Percentiles rank a stretch among this genome's conserved stretches.
These are phyloP conservation scores for Leonotis leonurus DNA, from an alignment of 257 asterid genomes.

Conservation along the genomic window DNA sequence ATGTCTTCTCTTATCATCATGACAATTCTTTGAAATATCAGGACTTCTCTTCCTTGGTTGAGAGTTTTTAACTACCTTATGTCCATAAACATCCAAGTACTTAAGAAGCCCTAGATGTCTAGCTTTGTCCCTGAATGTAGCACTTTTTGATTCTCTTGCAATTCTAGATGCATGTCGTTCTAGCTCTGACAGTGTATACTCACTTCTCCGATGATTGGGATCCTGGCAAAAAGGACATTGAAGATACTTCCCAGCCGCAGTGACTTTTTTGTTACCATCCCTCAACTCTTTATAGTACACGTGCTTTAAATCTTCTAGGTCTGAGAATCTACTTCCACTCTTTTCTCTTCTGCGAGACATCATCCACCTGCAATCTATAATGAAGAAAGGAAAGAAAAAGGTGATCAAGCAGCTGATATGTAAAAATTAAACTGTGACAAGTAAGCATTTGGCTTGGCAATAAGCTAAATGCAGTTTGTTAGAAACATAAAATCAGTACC, in stretches of 20 bases:
- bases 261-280: constrained; percentile 37
- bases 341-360: constrained; percentile 50
- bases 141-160: constrained; percentile 53
- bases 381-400: background rate
- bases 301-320: constrained; percentile 43
- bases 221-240: constrained; percentile 61
- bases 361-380: constrained; percentile 23
- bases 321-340: constrained; percentile 19
- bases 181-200: constrained; percentile 49
- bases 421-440: background rate
- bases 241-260: constrained; percentile 39
- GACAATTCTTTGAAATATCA: constrained; percentile 16
- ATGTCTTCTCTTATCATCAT: constrained; percentile 9
- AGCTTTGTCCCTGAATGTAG: constrained; percentile 53
- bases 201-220: constrained; percentile 22
- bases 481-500: background rate
- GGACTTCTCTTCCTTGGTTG: constrained; percentile 26
- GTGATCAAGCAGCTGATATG: background rate
- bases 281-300: constrained; percentile 49
- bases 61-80: constrained; percentile 10
- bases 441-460: background rate
- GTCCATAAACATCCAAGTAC: constrained; percentile 52
- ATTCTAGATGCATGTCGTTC: constrained; percentile 63
- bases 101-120: constrained; percentile 57
- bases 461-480: background rate